Conservation (phyloP, 2,329 filamentous ascomycete species). For the Ceratocystis huliohia region DNA sequence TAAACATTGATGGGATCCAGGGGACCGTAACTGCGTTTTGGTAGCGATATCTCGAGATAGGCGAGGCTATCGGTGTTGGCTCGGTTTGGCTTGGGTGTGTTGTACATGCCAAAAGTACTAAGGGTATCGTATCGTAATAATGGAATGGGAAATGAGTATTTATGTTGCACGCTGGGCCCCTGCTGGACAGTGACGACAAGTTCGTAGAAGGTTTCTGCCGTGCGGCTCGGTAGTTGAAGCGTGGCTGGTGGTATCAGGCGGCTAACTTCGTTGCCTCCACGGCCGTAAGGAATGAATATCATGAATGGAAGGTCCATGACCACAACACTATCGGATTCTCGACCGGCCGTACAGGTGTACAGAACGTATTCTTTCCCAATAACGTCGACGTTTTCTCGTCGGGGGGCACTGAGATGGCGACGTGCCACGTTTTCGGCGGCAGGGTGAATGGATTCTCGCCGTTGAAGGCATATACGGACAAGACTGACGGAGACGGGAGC, state of each 20-base stretch:
- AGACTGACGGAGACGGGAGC: conserved; percentile 84
- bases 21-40: conserved; percentile 92
- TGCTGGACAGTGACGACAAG: conserved; percentile 93
- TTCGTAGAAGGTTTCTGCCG: conserved; percentile 95
- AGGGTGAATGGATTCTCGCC: conserved; percentile 91
- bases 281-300: conserved; percentile 89
- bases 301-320: conserved; percentile 97
- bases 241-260: conserved; percentile 84
- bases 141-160: conserved; percentile 82
- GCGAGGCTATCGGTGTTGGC: conserved; percentile 81
- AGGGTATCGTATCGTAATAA: conserved; percentile 90
- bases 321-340: conserved; percentile 76
- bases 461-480: conserved; percentile 85
- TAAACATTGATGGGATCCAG: conserved; percentile 92
- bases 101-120: conserved; percentile 99
- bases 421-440: conserved; percentile 89
- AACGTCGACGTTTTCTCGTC: conserved; percentile 81
- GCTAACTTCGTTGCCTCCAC: conserved; percentile 75
- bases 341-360: conserved; percentile 72
- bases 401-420: conserved; percentile 76
- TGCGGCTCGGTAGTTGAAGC: conserved; percentile 76
- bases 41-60: conserved; percentile 79
- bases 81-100: conserved; percentile 80
- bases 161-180: conserved; percentile 72
- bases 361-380: conserved; percentile 93